Conservation (phyloP, 495 filamentous ascomycete species). For the Neurospora africana region DNA sequence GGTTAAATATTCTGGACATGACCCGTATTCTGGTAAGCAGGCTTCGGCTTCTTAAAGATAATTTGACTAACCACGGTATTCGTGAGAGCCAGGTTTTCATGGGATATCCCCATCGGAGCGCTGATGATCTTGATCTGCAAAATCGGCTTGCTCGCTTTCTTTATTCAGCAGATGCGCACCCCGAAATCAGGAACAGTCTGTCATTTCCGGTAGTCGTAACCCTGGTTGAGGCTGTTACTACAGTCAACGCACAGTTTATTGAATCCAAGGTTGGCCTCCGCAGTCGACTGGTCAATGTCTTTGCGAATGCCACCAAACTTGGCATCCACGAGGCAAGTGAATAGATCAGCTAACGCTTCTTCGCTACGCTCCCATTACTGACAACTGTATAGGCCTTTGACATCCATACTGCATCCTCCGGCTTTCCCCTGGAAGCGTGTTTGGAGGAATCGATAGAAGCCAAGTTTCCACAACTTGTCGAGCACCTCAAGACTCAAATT, state of each 20-base stretch:
- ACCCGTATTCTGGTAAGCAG: constrained; percentile 7
- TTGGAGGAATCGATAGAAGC: not conserved
- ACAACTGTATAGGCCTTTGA: not conserved
- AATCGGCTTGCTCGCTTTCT: constrained; percentile 9
- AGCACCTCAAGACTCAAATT: not conserved
- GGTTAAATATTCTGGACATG: constrained; percentile 8
- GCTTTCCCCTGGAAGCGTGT: constrained; percentile 1
- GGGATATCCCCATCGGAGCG: constrained; percentile 12
- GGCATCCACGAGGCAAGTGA: not conserved
- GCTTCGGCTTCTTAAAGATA: not conserved
- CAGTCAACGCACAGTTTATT: not conserved
- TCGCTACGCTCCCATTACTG: not conserved
- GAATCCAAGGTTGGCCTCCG: not conserved
- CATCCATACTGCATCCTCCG: not conserved
- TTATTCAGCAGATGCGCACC: not conserved
- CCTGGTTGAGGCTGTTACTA: not conserved
- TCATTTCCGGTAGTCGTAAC: not conserved
- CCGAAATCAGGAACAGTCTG: not conserved
- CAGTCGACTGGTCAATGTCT: not conserved
- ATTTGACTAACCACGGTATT: not conserved
- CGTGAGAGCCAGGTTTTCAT: not conserved
- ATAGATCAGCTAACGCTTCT: not conserved
- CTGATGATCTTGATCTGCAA: constrained; percentile 5
- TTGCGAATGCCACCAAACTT: not conserved
- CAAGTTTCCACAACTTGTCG: not conserved